Base-by-base conservation (phyloP, 495 filamentous ascomycete species). In the Trichoderma reesei region DNA sequence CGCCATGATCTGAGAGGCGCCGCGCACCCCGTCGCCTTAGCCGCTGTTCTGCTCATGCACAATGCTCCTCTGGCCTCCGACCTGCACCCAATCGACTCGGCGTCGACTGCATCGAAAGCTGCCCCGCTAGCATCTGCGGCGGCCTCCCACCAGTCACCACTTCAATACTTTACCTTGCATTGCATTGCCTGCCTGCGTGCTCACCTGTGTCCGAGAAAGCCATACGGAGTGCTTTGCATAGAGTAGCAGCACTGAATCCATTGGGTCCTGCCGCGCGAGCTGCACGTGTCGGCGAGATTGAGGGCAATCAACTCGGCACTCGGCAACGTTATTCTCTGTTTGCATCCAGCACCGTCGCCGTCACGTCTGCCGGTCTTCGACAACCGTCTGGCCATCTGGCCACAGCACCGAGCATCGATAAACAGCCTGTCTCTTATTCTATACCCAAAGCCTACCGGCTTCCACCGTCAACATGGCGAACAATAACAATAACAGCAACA, bases 41-140 rank as follows among this genome's bases (percentile, higher is more conserved):
- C 51, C 51, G 7, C 31, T 9, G 11, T 56, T n/a, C 51, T 31
- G 51, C 10, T 56, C 51, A 56, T 56, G 51, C 51, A 56, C 51
- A 34, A 56, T 56, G 51, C 51, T 56, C 51, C 51, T 56, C 51
- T 56, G 51, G 51, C 7, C 51, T 34, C 26, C 20, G 16, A 56
- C 51, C 11, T 26, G 51, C 2, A 56, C 18, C 51, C 51, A 56
- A 56, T 56, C 51, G 51, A 56, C 51, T 56, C 51, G 31, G 1
- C 51, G 51, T 56, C 51, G 51, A 56, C 51, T 56, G 31, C 20
- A 56, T 56, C 51, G 51, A 56, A 56, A 56, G 51, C 31, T 56
- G 51, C 26, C 51, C 51, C 51, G 51, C 51, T 56, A 56, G 51
- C 7, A 6, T 33, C 3, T 56, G 51, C 51, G 51, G 51, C 51